These are phyloP conservation scores for Priceomyces medius DNA, from an alignment of 805 yeast species.

Conservation along the genomic window DNA sequence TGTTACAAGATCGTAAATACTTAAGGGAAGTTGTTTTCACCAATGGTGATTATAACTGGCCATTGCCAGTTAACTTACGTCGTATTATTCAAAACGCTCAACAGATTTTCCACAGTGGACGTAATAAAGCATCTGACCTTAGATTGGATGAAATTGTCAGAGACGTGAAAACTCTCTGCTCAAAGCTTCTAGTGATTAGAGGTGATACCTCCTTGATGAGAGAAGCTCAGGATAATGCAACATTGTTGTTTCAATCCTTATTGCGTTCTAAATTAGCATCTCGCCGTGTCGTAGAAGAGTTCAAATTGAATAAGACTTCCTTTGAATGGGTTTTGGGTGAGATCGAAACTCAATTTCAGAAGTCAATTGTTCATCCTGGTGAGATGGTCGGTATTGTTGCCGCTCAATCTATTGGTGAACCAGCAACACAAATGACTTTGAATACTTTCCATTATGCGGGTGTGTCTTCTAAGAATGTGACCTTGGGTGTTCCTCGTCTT, in stretches of 20 bases:
- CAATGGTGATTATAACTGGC: constrained; percentile 96
- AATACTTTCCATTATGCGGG: constrained; percentile 98
- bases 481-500: constrained; percentile 96
- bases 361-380: constrained; percentile 91
- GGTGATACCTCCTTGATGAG: constrained; percentile 70
- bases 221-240: constrained; percentile 93
- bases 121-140: constrained; percentile 85
- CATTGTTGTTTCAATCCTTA: constrained; percentile 84
- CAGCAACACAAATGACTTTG: constrained; percentile 97
- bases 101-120: constrained; percentile 92
- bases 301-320: constrained; percentile 75
- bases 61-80: constrained; percentile 93
- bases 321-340: constrained; percentile 97
- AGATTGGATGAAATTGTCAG: constrained; percentile 76
- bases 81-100: constrained; percentile 97
- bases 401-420: constrained; percentile 97
- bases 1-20: constrained; percentile 71
- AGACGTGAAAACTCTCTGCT: constrained; percentile 68
- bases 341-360: constrained; percentile 88
- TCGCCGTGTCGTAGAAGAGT: constrained; percentile 90
- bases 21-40: constrained; percentile 80
- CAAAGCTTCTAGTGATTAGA: constrained; percentile 71
- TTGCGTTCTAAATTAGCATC: constrained; percentile 89
- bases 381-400: constrained; percentile 98
- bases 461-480: constrained; percentile 94